These are phyloP conservation scores for Brassica carinata DNA, from an alignment of 345 rosid species.

Conservation along the genomic window DNA sequence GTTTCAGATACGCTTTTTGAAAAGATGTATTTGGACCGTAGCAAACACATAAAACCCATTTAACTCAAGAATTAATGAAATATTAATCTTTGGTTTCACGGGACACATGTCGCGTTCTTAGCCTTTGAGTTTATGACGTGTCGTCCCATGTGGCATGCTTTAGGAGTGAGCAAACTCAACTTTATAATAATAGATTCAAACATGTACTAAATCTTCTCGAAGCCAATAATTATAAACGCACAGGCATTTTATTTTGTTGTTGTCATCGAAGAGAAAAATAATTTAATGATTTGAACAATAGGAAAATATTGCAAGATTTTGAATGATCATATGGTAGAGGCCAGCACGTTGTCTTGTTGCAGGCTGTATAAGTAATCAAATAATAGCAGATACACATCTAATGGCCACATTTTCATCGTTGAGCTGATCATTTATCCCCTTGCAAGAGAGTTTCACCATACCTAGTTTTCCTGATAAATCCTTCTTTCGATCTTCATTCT, in stretches of 20 bases:
- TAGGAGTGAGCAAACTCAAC: too few species aligned
- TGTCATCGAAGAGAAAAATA: not conserved
- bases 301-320: slow-evolving; percentile 14
- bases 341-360: slow-evolving; percentile 37
- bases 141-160: too few species aligned
- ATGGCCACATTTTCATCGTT: slow-evolving; percentile 27
- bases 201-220: slow-evolving; percentile 33
- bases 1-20: too few species aligned
- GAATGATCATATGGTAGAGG: slow-evolving; percentile 25
- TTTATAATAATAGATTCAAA: too few species aligned
- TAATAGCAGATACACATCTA: slow-evolving; percentile 23
- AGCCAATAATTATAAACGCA: not conserved
- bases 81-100: too few species aligned
- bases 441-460: not conserved
- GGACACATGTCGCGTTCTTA: too few species aligned
- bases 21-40: too few species aligned
- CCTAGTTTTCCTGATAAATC: slow-evolving; percentile 1
- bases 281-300: not conserved
- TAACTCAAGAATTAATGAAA: too few species aligned
- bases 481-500: not conserved
- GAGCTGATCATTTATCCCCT: slow-evolving; percentile 5
- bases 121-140: too few species aligned
- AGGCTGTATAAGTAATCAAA: slow-evolving; percentile 31
- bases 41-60: too few species aligned
- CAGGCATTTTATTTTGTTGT: not conserved